phyloP scores from a whole-genome alignment of 2,329 filamentous ascomycete genomes.

The Alternaria triticimaculans region DNA sequence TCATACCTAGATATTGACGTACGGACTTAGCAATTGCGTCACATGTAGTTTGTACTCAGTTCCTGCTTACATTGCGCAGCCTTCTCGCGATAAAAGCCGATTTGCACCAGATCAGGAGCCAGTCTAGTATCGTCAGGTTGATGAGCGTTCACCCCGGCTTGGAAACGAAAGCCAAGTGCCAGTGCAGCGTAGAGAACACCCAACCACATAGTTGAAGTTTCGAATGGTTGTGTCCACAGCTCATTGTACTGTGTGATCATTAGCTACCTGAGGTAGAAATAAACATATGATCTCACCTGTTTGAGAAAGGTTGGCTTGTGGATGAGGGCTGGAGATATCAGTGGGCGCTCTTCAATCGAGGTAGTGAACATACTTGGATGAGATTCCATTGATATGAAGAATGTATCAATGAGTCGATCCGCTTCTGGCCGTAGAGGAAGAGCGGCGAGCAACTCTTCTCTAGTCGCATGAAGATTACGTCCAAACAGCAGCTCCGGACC shows the following conservation, averaged over 20 bases:
- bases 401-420: slow-evolving; percentile 32
- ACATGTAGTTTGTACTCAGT: neutral
- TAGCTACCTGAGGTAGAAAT: neutral
- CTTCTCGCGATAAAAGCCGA: slow-evolving; percentile 42
- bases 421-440: slow-evolving; percentile 34
- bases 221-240: slow-evolving; percentile 53
- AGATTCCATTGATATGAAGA: slow-evolving; percentile 38
- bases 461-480: slow-evolving; percentile 32
- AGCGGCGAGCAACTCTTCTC: slow-evolving; percentile 38
- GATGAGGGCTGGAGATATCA: slow-evolving; percentile 29
- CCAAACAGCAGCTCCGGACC: slow-evolving; percentile 43
- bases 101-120: slow-evolving; percentile 23
- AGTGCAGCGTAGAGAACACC: slow-evolving; percentile 54
- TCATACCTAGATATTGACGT: slow-evolving; percentile 8
- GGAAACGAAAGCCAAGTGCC: slow-evolving; percentile 35
- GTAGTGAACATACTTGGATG: slow-evolving; percentile 27
- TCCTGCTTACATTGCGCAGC: slow-evolving; percentile 30
- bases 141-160: slow-evolving; percentile 22
- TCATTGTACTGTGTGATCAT: slow-evolving; percentile 45
- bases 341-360: neutral
- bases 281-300: slow-evolving; percentile 19
- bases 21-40: neutral
- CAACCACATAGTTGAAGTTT: slow-evolving; percentile 52
- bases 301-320: slow-evolving; percentile 40
- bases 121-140: neutral